Percentiles rank a stretch among this genome's conserved stretches.
Evolutionary conservation across 768 basidiomycete species (phyloP).

Genomic region (Trametes maxima): DNA sequence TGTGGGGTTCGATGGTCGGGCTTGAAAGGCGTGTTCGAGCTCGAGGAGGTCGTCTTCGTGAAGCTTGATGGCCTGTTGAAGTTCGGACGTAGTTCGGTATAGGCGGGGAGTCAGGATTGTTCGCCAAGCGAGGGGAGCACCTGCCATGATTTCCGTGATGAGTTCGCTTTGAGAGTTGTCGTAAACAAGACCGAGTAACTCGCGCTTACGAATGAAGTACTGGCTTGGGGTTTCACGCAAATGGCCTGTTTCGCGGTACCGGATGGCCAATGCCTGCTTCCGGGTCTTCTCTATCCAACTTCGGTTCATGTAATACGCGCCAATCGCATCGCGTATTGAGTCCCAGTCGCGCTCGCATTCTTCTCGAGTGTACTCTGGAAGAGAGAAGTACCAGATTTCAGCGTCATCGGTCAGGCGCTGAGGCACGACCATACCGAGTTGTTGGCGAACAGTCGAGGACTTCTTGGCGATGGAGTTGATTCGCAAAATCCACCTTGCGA

Average conservation of each 20-base stretch:
- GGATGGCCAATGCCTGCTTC: conserved; percentile 29
- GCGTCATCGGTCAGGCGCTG: conserved; percentile 30
- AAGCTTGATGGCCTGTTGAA: conserved; percentile 26
- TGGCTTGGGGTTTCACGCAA: conserved; percentile 36
- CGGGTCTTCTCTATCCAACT: conserved; percentile 35
- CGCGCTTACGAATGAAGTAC: conserved; percentile 38
- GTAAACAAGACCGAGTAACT: conserved; percentile 25
- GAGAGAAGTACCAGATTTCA: conserved; percentile 37
- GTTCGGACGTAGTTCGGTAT: conserved; percentile 9
- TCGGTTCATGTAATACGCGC: conserved; percentile 38
- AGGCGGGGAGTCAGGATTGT: conserved; percentile 18
- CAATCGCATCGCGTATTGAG: conserved; percentile 30
- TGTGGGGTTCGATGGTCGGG: not conserved
- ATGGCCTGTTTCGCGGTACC: conserved; percentile 34
- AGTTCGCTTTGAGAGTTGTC: conserved; percentile 33
- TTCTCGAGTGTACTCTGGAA: conserved; percentile 13
- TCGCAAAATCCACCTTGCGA: conserved; percentile 35
- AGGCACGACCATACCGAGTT: conserved; percentile 37
- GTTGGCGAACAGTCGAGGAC: conserved; percentile 26
- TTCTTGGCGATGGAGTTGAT: conserved; percentile 30
- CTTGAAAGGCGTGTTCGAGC: not conserved
- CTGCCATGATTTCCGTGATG: conserved; percentile 40
- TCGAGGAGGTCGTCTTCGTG: conserved; percentile 25
- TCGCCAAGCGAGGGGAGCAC: conserved; percentile 36
- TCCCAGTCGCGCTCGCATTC: conserved; percentile 34